Percentiles rank a stretch among this genome's conserved stretches.
Evolutionary conservation across 139 green algal genomes (phyloP).

Genomic region (Closterium sp.): DNA sequence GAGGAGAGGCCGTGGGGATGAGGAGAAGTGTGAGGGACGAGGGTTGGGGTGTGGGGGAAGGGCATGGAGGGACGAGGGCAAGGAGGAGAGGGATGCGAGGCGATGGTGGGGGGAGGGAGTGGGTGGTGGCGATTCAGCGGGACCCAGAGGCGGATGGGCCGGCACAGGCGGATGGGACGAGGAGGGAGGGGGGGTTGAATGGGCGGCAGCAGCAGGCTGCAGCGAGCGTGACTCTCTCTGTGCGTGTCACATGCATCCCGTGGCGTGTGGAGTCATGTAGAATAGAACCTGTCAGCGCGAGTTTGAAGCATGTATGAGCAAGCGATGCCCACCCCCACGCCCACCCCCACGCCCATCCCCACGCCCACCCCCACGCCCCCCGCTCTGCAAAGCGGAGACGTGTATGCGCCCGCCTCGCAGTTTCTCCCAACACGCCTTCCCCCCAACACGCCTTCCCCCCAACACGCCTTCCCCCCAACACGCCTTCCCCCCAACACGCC

Average conservation of each 20-base stretch:
- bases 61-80: not conserved
- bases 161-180: not conserved
- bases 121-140: not conserved
- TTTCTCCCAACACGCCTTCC: no score
- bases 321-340: no score
- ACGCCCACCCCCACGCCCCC: no score
- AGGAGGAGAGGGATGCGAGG: not conserved
- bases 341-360: no score
- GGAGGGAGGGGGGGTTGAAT: not conserved
- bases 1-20: not conserved
- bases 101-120: not conserved
- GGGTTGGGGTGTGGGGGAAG: not conserved
- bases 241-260: not conserved
- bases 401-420: no score
- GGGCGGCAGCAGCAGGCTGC: not conserved
- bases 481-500: no score
- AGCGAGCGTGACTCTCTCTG: not conserved
- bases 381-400: no score
- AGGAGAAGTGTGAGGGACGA: not conserved
- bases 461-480: no score
- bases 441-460: no score
- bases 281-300: no score
- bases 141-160: not conserved
- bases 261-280: no score
- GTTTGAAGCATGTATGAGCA: no score